Evolutionary conservation across 257 asterid genomes (phyloP), one percentile per base, ranked within the genome.

Genomic region (Petunia secreta): DNA sequence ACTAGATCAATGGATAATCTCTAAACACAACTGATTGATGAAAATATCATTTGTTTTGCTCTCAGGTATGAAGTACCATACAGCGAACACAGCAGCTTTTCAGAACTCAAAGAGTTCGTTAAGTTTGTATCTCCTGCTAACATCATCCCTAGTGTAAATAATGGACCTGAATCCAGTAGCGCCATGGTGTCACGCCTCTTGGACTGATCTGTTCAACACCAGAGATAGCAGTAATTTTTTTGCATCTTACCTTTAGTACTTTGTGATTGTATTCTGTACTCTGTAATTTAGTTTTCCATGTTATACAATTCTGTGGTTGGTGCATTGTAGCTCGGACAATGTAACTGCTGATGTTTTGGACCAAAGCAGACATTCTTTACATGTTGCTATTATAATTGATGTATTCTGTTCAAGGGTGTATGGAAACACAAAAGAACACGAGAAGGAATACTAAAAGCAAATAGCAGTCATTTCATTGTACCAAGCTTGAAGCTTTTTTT

Each of bases 41-140:
- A 71, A 2, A 34, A 71, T 43, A 46, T 43, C 0, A 46, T 48
- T 16, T 71, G 59, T 71, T 71, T 71, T 71, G 44, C 43, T 10
- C 84, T 80, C 89, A 95, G 98, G 97, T 93, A 96, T 69, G 98
- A 96, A 85, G 99, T 93, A 41, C 98, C 99, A 15, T 93, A 96
- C 90, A 94, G 98, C 15, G 98, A 93, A 83, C 99, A 95, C 76
- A 85, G 91, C 84, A 95, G 99, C 93, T 93, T 91, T 80, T 82
- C 93, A 15, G 99, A 95, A 86, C 95, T 95, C 66, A 89, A 84
- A 86, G 97, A 91, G 75, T 94, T 91, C 77, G 97, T 94, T 64
- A 92, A 89, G 90, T 88, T 88, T 79, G 83, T 90, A 40, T 90
- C 95, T 77, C 99, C 98, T 1, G 86, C 81, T 39, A 83, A 84